A percentile compares a stretch with the other conserved stretches of the same genome.
These are phyloP conservation scores for sorghum (Sorghum bicolor) DNA, from an alignment of 176 grass and related monocot species.

Conservation along the genomic window DNA sequence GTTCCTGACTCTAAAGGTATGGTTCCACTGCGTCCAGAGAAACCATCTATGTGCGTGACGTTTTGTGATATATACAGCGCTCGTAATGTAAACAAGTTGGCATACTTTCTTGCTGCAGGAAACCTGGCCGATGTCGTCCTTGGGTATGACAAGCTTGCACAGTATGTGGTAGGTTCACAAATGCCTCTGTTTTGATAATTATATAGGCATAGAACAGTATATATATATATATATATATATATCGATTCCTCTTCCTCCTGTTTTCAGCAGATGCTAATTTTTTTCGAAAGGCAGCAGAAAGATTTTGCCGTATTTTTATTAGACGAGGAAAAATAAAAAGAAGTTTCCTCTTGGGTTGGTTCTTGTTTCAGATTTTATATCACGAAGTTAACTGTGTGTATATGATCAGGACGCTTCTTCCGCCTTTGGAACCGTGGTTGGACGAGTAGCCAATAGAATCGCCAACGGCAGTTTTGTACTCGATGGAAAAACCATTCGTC, in stretches of 20 bases:
- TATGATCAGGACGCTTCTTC: slow-evolving; percentile 36
- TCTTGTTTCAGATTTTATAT: background rate
- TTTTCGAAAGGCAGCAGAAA: no score
- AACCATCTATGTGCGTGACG: background rate
- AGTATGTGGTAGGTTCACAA: slow-evolving; percentile 64
- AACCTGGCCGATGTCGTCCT: slow-evolving; percentile 67
- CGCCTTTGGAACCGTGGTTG: slow-evolving; percentile 60
- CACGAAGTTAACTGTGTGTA: background rate
- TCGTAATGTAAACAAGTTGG: background rate
- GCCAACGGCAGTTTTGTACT: slow-evolving; percentile 35
- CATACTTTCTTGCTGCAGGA: slow-evolving; percentile 33
- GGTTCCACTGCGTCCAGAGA: background rate
- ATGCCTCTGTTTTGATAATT: background rate
- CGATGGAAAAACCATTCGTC: slow-evolving; percentile 42
- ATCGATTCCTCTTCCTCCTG: background rate
- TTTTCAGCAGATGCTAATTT: background rate
- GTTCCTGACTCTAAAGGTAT: slow-evolving; percentile 78
- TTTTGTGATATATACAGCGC: background rate
- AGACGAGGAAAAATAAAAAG: no score
- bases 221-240: no score
- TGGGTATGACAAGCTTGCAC: slow-evolving; percentile 74
- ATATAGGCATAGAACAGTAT: background rate
- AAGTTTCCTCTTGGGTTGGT: no score
- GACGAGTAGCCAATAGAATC: slow-evolving; percentile 65
- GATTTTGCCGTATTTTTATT: no score